Percentiles rank a stretch among this genome's conserved stretches.
Evolutionary conservation across 306 rosid species (phyloP).

Genomic region (Quercus dentata): DNA sequence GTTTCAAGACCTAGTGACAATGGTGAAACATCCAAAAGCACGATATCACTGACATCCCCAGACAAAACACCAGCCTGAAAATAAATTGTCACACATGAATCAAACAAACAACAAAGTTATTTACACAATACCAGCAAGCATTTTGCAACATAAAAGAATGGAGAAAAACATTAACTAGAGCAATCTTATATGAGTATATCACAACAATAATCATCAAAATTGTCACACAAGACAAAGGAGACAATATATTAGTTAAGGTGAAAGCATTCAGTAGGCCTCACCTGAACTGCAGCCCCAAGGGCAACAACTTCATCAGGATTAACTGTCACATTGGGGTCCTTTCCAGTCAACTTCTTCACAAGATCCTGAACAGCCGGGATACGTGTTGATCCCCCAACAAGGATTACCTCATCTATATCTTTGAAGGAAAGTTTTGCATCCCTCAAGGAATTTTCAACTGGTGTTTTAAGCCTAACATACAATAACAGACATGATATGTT

Average conservation of each 20-base stretch:
- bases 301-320: constrained; percentile 98
- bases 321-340: constrained; percentile 87
- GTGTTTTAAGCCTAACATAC: constrained; percentile 63
- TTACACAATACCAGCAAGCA: too few species aligned
- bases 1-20: constrained; percentile 85
- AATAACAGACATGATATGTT: background rate
- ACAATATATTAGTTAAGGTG: too few species aligned
- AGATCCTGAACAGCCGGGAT: constrained; percentile 91
- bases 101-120: too few species aligned
- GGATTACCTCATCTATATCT: constrained; percentile 85
- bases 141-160: too few species aligned
- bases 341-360: constrained; percentile 80
- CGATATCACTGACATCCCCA: constrained; percentile 24
- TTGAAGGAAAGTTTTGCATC: constrained; percentile 86
- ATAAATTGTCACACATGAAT: background rate
- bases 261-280: constrained; percentile 1
- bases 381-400: constrained; percentile 94
- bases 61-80: constrained; percentile 64
- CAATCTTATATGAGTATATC: too few species aligned
- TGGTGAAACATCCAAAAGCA: constrained; percentile 79
- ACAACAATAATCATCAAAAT: too few species aligned
- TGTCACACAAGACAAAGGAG: too few species aligned
- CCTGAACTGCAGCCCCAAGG: constrained; percentile 96
- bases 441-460: constrained; percentile 88
- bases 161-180: too few species aligned